A percentile compares a stretch with the other conserved stretches of the same genome.
Conservation (phyloP, 1,139 yeast genomes). For the Entelexis paramagnoliae region DNA sequence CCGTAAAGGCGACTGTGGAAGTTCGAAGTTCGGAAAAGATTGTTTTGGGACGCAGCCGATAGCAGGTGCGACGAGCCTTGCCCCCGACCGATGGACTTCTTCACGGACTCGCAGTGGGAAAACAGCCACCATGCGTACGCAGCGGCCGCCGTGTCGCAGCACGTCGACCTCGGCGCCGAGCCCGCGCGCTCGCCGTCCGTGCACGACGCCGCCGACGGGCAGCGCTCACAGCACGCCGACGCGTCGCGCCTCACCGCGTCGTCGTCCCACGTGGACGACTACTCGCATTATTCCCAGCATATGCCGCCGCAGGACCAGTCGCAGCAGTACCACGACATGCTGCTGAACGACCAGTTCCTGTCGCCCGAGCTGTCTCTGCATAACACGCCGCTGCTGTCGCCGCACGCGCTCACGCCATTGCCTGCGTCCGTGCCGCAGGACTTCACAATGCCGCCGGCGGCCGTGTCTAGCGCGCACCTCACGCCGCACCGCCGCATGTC, state of each 20-base stretch:
- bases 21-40: not conserved
- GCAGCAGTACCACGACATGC: conserved; percentile 3
- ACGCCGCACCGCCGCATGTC: conserved; percentile 1
- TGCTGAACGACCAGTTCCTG: conserved; percentile 8
- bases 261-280: not conserved
- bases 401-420: conserved; percentile 18
- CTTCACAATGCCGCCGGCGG: conserved; percentile 2
- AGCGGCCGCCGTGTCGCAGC: not conserved
- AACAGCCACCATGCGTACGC: not conserved
- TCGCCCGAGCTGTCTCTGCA: conserved; percentile 18
- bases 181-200: not conserved
- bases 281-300: not conserved
- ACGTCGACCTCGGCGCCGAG: not conserved
- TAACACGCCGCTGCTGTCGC: conserved; percentile 20
- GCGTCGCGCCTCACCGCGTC: not conserved
- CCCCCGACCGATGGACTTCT: not conserved
- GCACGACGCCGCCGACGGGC: not conserved
- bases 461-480: conserved; percentile 3
- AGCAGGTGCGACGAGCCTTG: not conserved
- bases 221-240: not conserved
- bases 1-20: not conserved
- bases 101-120: conserved; percentile 6
- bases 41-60: not conserved
- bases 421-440: not conserved
- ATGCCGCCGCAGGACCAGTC: not conserved